Percentiles rank a stretch among this genome's conserved stretches.
Evolutionary conservation across 2,329 filamentous ascomycete genomes (phyloP).

Genomic region (Emergomyces orientalis): DNA sequence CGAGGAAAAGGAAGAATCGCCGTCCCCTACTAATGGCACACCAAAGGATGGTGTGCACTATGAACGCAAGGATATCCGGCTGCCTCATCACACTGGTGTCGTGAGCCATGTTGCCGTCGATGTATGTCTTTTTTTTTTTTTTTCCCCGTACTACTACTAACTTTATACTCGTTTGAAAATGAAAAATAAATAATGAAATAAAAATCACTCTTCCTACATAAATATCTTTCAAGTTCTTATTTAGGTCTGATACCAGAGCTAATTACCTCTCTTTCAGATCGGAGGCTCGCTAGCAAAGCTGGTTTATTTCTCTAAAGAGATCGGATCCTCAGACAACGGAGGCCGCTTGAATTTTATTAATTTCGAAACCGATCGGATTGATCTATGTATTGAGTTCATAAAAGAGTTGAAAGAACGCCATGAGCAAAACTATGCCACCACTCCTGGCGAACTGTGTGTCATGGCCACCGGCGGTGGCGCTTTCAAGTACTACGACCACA

Average conservation of each 20-base stretch:
- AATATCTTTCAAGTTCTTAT: neutral
- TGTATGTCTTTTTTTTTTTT: slow-evolving; percentile 46
- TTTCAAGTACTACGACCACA: slow-evolving; percentile 92
- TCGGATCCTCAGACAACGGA: slow-evolving; percentile 66
- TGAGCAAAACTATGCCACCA: slow-evolving; percentile 60
- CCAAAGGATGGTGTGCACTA: slow-evolving; percentile 51
- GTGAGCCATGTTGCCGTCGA: slow-evolving; percentile 97
- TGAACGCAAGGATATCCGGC: slow-evolving; percentile 86
- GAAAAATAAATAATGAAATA: neutral
- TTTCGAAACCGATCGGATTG: slow-evolving; percentile 92
- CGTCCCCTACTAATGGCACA: slow-evolving; percentile 20
- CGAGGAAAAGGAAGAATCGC: slow-evolving; percentile 58
- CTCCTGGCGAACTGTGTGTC: slow-evolving; percentile 63
- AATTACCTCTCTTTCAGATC: slow-evolving; percentile 50
- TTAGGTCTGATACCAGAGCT: neutral
- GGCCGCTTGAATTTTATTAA: slow-evolving; percentile 90
- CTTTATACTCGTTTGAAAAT: neutral
- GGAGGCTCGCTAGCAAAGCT: slow-evolving; percentile 92
- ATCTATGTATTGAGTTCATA: slow-evolving; percentile 89
- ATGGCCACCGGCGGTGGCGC: slow-evolving; percentile 95
- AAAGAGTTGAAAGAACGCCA: slow-evolving; percentile 75
- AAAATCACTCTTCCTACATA: neutral
- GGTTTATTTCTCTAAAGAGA: slow-evolving; percentile 91
- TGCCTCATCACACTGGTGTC: slow-evolving; percentile 88
- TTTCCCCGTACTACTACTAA: neutral